phyloP scores from a whole-genome alignment of 2,329 filamentous ascomycete species.

The Ceratocystiopsis sp. region DNA sequence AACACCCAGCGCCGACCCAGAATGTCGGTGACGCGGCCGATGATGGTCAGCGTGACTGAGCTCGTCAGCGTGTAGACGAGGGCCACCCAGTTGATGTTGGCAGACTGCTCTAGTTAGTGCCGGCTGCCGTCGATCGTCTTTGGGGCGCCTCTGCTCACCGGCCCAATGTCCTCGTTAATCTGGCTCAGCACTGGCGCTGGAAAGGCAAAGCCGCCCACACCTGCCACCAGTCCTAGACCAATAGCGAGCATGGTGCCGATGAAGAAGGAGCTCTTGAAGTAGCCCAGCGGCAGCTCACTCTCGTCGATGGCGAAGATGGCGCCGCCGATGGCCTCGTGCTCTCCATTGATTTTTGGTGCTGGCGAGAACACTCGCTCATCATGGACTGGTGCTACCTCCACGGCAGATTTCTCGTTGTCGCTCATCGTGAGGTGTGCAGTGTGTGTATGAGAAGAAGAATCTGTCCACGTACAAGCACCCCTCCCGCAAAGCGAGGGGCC shows the following conservation, averaged over 20 bases:
- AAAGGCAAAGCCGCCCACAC: constrained; percentile 14
- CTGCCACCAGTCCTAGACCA: constrained; percentile 11
- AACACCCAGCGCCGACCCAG: constrained; percentile 15
- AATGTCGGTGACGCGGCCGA: constrained; percentile 14
- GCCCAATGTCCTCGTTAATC: constrained; percentile 7
- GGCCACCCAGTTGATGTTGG: constrained; percentile 16
- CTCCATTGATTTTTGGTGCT: not conserved
- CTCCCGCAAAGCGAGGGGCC: too few species aligned
- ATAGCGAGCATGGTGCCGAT: constrained; percentile 7
- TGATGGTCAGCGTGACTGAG: constrained; percentile 13
- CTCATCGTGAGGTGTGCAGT: too few species aligned
- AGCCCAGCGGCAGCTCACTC: constrained; percentile 4
- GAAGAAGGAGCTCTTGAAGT: constrained; percentile 5
- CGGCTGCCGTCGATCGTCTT: too few species aligned
- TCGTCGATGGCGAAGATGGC: constrained; percentile 3
- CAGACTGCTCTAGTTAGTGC: not conserved
- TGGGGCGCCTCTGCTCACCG: not conserved
- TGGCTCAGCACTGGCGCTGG: constrained; percentile 9
- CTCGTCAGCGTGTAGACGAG: constrained; percentile 15
- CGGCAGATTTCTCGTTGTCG: too few species aligned
- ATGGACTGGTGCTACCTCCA: too few species aligned
- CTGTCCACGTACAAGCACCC: too few species aligned
- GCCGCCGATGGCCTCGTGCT: constrained; percentile 2
- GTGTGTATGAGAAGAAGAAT: too few species aligned
- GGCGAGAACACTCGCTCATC: too few species aligned